Conservation (phyloP, 495 filamentous ascomycete species). For the Hyaloscypha variabilis region DNA sequence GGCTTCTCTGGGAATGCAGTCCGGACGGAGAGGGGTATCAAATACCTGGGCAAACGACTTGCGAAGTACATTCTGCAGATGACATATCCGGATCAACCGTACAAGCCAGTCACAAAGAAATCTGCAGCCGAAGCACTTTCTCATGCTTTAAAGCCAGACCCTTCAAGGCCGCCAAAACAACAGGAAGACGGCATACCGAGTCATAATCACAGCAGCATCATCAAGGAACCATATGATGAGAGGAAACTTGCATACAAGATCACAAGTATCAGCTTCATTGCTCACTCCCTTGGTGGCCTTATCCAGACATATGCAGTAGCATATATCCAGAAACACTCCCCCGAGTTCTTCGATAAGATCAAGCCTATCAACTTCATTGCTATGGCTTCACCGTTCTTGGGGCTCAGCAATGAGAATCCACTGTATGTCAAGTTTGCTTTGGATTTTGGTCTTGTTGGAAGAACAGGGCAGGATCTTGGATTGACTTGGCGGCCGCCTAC, state of each 20-base stretch:
- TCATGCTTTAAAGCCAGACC: slow-evolving; percentile 35
- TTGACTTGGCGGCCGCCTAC: slow-evolving; percentile 92
- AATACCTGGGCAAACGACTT: slow-evolving; percentile 92
- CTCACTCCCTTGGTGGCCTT: slow-evolving; percentile 88
- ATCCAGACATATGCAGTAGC: slow-evolving; percentile 95
- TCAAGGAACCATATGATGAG: slow-evolving; percentile 34
- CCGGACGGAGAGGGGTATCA: slow-evolving; percentile 91
- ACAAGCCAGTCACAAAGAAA: slow-evolving; percentile 65
- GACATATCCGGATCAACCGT: slow-evolving; percentile 92
- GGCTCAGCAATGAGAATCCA: slow-evolving; percentile 95
- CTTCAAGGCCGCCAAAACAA: slow-evolving; percentile 24
- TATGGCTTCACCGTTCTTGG: slow-evolving; percentile 88
- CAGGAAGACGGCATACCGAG: slow-evolving; percentile 39
- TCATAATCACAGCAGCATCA: slow-evolving; percentile 58
- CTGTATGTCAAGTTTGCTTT: slow-evolving; percentile 96
- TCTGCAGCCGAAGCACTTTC: slow-evolving; percentile 38
- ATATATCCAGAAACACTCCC: slow-evolving; percentile 96
- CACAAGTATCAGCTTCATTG: slow-evolving; percentile 95
- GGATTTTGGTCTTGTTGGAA: slow-evolving; percentile 92
- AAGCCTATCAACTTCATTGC: slow-evolving; percentile 91
- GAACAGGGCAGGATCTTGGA: slow-evolving; percentile 93
- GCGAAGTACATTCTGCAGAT: slow-evolving; percentile 88
- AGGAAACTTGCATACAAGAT: slow-evolving; percentile 75
- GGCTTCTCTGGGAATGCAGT: slow-evolving; percentile 90
- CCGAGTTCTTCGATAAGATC: slow-evolving; percentile 85